Conservation (phyloP, 768 basidiomycete species). For the Lactifluus pinguis region DNA sequence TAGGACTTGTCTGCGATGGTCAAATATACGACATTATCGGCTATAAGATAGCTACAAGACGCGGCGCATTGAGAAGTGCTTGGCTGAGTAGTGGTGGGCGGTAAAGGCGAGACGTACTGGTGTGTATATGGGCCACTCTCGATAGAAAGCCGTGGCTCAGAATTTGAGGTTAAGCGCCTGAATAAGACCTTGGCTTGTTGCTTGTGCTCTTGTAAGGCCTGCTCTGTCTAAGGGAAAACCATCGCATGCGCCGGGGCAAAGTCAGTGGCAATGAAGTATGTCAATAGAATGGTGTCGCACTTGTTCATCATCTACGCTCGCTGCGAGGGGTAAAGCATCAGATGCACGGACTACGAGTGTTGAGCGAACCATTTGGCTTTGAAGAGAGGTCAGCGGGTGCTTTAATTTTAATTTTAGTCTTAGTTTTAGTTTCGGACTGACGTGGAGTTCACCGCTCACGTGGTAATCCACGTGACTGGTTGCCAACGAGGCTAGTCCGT, state of each 20-base stretch:
- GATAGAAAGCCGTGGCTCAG: conserved; percentile 93
- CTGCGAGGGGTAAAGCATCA: conserved; percentile 85
- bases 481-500: too few species aligned
- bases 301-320: conserved; percentile 96
- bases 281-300: conserved; percentile 33
- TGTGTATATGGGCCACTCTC: conserved; percentile 93
- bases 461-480: neutral
- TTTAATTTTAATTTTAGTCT: too few species aligned
- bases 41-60: conserved; percentile 76
- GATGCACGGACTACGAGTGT: conserved; percentile 79
- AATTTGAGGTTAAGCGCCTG: conserved; percentile 85
- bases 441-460: conserved; percentile 5
- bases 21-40: conserved; percentile 90
- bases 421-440: neutral
- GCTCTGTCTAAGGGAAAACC: conserved; percentile 62
- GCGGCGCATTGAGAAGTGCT: neutral
- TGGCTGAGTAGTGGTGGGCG: neutral
- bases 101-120: conserved; percentile 53
- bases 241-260: neutral
- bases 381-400: neutral
- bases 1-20: conserved; percentile 96
- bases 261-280: neutral
- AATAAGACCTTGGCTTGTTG: conserved; percentile 97
- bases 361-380: conserved; percentile 64
- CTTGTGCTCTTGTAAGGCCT: conserved; percentile 92